Conservation (phyloP, 2,329 filamentous ascomycete species). For the Verticillium dahliae region DNA sequence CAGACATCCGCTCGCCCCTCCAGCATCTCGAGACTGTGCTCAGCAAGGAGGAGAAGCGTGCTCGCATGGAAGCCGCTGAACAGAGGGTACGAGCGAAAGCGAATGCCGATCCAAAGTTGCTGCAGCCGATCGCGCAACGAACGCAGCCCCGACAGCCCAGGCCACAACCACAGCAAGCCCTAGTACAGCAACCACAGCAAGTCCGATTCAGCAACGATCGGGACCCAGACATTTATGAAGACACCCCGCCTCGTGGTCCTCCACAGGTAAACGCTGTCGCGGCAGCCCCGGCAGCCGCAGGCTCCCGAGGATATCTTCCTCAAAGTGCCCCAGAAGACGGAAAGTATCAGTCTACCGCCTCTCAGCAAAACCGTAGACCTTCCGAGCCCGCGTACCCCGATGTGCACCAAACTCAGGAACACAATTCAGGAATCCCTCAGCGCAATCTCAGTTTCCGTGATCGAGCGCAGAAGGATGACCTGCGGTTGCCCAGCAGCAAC, state of each 20-base stretch:
- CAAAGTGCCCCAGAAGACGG: constrained; percentile 11
- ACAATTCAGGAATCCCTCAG: constrained; percentile 28
- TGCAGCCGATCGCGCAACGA: constrained; percentile 2
- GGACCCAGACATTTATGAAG: neutral
- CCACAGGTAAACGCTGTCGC: neutral
- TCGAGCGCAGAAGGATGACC: constrained; percentile 41
- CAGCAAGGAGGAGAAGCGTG: constrained; percentile 91
- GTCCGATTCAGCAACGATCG: constrained; percentile 19
- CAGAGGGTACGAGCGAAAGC: constrained; percentile 59
- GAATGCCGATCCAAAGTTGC: constrained; percentile 23
- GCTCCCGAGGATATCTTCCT: constrained; percentile 15
- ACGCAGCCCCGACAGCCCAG: constrained; percentile 13
- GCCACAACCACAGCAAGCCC: neutral
- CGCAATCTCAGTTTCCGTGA: constrained; percentile 57
- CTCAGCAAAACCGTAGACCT: constrained; percentile 8
- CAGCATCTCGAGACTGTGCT: constrained; percentile 90
- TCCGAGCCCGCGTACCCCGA: neutral
- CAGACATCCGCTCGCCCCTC: constrained; percentile 79
- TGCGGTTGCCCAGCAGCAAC: constrained; percentile 22
- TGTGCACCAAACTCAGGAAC: neutral
- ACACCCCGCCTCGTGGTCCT: neutral
- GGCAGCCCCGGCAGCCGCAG: neutral
- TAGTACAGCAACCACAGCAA: constrained; percentile 6
- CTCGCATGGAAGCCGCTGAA: constrained; percentile 77
- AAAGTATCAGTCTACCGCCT: constrained; percentile 18